phyloP scores from a whole-genome alignment of 2,329 filamentous ascomycete genomes.

The Akanthomyces uredinophilus region DNA sequence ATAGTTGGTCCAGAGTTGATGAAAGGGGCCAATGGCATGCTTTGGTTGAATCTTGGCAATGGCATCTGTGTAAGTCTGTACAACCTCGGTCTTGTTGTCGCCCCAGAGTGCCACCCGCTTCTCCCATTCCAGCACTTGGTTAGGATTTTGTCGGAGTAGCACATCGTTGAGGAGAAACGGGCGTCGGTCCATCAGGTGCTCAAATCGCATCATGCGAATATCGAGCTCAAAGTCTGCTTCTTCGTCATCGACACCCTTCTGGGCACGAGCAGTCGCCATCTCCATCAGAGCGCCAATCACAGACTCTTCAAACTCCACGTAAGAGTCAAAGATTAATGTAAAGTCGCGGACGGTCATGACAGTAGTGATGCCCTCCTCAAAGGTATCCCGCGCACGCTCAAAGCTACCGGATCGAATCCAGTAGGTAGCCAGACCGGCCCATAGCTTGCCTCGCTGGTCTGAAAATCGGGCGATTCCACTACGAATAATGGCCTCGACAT shows the following conservation, averaged over 20 bases:
- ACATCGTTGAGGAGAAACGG: conserved; percentile 97
- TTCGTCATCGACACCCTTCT: conserved; percentile 71
- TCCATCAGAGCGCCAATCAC: conserved; percentile 91
- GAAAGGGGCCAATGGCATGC: conserved; percentile 87
- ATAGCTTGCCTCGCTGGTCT: conserved; percentile 90
- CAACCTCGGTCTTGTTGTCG: conserved; percentile 83
- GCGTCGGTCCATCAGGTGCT: conserved; percentile 93
- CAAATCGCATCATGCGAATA: conserved; percentile 95
- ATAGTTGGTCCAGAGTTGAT: conserved; percentile 94
- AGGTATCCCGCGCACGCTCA: conserved; percentile 85
- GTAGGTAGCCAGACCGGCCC: conserved; percentile 91
- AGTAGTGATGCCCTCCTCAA: conserved; percentile 93
- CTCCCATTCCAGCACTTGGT: conserved; percentile 95
- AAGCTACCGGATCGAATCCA: conserved; percentile 93
- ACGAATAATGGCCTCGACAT: conserved; percentile 86
- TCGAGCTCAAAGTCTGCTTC: conserved; percentile 91
- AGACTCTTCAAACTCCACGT: conserved; percentile 94
- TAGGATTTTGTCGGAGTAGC: conserved; percentile 87
- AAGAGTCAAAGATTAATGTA: conserved; percentile 91
- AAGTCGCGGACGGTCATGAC: conserved; percentile 99
- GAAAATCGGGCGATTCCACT: conserved; percentile 88
- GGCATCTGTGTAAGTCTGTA: conserved; percentile 90
- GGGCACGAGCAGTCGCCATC: conserved; percentile 71
- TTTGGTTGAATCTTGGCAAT: conserved; percentile 92
- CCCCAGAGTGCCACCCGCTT: conserved; percentile 96